A percentile compares a stretch with the other conserved stretches of the same genome.
Evolutionary conservation across 108 stramenopile species (phyloP).

Genomic region (Cyclotella baltica): DNA sequence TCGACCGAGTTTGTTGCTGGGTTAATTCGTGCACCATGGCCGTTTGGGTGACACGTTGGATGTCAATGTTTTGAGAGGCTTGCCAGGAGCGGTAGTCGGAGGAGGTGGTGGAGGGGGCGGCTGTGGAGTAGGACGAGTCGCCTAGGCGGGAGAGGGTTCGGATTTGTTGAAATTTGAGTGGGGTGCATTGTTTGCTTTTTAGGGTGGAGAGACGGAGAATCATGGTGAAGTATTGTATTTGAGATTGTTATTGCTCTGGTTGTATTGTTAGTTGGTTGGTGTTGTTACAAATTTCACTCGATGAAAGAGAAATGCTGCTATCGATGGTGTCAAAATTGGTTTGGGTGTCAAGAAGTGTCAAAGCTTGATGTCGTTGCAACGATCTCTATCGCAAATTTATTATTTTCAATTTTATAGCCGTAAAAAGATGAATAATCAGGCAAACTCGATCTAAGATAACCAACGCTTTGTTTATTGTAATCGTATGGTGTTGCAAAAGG

Average conservation of each 20-base stretch:
- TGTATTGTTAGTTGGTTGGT: background rate
- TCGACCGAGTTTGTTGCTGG: conserved; percentile 67
- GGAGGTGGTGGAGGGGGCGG: background rate
- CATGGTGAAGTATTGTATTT: no score
- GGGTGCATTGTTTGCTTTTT: background rate
- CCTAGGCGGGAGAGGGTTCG: conserved; percentile 8
- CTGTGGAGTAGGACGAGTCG: conserved; percentile 1
- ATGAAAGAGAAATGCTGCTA: no score
- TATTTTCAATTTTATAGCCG: background rate
- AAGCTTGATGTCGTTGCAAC: background rate
- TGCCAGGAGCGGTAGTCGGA: conserved; percentile 67
- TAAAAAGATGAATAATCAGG: no score
- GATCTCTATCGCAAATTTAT: background rate
- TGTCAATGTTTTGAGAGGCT: conserved; percentile 76
- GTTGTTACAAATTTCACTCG: no score
- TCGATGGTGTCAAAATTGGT: background rate
- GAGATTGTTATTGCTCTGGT: background rate
- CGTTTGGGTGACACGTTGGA: conserved; percentile 80
- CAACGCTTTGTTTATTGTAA: no score
- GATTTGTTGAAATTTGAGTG: background rate
- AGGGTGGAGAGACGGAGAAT: conserved; percentile 9
- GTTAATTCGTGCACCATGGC: conserved; percentile 87
- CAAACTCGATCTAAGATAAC: no score
- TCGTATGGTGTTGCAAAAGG: no score
- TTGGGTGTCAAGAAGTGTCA: background rate